Evolutionary conservation across 129 eudicot genomes (phyloP), one percentile per base, ranked within the genome.

Genomic region (Solidago caesia): DNA sequence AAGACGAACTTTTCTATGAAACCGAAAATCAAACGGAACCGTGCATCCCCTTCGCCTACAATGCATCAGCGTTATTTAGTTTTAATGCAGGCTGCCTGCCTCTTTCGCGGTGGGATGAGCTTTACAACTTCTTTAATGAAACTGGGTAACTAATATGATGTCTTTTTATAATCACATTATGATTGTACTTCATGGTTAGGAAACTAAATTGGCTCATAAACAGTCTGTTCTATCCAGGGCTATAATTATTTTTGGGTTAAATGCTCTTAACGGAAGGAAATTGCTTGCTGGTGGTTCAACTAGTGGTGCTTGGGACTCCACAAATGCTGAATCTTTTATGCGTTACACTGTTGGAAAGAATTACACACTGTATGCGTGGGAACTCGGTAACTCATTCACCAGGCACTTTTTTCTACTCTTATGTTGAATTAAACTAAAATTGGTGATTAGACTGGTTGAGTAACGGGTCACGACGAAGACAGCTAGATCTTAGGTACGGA

Each of bases 21-120:
- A 86, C 87, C 9, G 88, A 81, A 65, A 83, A 86, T 73, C 77
- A 75, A 59, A 26, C 42, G 6, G 67, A 78, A 68, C 84, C 96
- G 70, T 92, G 98, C 85, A 48, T 70, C 21, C 89, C 85, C 48
- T 92, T 89, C 68, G 52, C 67, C 46, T 49, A 69, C 41, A 84
- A 83, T 74, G 10, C 73, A 39, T 83, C 92, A 6, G 82, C 80
- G 15, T 52, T 92, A 79, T 92, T 92, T 72, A 68, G 80, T 78
- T 92, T 85, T 78, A 81, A 89, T 11, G 67, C 67, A 8, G 96
- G 96, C 10, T 92, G 97, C 79, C 71, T 92, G 26, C 93, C 96
- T n/a, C 75, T 92, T 70, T 71, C 85, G 53, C 80, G 97, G 73
- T 92, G 97, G 97, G 93, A 92, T 76, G 84, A 85, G 69, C 81